Evolutionary conservation across 2,329 filamentous ascomycete species (phyloP), one percentile per base, ranked within the genome.

Genomic region (Alternaria gansuensis): DNA sequence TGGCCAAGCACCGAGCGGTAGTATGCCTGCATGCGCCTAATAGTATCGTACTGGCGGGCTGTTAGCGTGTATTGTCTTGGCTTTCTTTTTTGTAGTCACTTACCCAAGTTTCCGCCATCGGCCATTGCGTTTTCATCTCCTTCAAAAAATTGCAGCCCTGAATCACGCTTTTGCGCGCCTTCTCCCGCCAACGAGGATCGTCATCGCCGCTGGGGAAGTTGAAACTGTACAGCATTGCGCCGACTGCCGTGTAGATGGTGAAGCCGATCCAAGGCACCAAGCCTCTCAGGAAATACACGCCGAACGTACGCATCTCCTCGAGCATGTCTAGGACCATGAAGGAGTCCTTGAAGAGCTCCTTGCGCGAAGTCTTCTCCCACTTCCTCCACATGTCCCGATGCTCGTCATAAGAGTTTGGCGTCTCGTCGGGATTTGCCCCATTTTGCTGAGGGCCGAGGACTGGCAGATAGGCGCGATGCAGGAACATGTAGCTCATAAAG

Each of bases 401-500:
- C 43, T 77, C 71, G 40, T 69, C 67, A 59, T 72, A 76, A 7
- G 74, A 74, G 37, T 66, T 66, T 2, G 72, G 72, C 4, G 67
- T 69, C 57, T 76, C 74, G 29, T 77, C 75, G 3, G 64, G 55
- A 7, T 61, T 56, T 5, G 60, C 33, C 29, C 64, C 66, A 43
- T 69, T 73, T 9, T 75, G 70, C 17, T 71, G 66, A 2, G 75
- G 74, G 0, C 75, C 77, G 1, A 78, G 71, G 7, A 77, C 75
- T 0, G 77, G 77, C 9, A 79, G 62, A 59, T 79, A 78, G 26
- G 76, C 75, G 17, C 77, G 76, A 49, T 78, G 74, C 14, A 79
- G 70, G 57, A 79, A 79, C 77, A 79, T 79, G 61, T 73, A 71
- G 53, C 72, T 75, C 77, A 79, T 79, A 57, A 79, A 79, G 58